A percentile compares a stretch with the other conserved stretches of the same genome.
These are phyloP conservation scores for Lactifluus echinatus DNA, from an alignment of 768 basidiomycete species.

Conservation along the genomic window DNA sequence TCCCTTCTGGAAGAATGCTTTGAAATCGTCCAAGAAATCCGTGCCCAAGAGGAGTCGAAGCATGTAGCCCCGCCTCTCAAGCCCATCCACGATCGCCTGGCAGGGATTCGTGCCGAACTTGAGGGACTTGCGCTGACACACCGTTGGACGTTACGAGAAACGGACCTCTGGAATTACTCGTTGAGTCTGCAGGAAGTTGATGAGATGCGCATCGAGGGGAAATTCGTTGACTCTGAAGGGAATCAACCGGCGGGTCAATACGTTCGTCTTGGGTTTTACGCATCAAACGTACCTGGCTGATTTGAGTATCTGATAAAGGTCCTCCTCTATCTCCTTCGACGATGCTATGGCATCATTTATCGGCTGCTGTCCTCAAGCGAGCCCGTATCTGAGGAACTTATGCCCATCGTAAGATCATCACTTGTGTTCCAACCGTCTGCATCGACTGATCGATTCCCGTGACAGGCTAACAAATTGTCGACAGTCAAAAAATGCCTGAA, in stretches of 20 bases:
- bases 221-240: conserved; percentile 92
- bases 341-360: conserved; percentile 96
- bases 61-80: conserved; percentile 79
- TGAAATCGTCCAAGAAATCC: conserved; percentile 91
- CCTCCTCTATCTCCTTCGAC: conserved; percentile 80
- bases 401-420: conserved; percentile 68
- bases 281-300: background rate
- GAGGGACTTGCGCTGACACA: conserved; percentile 91
- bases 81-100: conserved; percentile 88
- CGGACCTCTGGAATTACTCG: conserved; percentile 89
- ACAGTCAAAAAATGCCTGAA: conserved; percentile 96
- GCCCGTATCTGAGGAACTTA: conserved; percentile 95
- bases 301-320: conserved; percentile 44
- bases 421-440: background rate
- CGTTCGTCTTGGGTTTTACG: conserved; percentile 39
- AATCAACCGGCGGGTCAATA: conserved; percentile 92
- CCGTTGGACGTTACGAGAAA: conserved; percentile 94
- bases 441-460: background rate
- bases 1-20: conserved; percentile 96
- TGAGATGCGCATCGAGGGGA: conserved; percentile 93
- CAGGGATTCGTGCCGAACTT: conserved; percentile 76
- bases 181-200: conserved; percentile 93
- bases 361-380: conserved; percentile 88
- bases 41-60: conserved; percentile 83
- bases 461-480: conserved; percentile 88